phyloP scores from a whole-genome alignment of 2,329 filamentous ascomycete genomes.

The Aspergillus terreus region DNA sequence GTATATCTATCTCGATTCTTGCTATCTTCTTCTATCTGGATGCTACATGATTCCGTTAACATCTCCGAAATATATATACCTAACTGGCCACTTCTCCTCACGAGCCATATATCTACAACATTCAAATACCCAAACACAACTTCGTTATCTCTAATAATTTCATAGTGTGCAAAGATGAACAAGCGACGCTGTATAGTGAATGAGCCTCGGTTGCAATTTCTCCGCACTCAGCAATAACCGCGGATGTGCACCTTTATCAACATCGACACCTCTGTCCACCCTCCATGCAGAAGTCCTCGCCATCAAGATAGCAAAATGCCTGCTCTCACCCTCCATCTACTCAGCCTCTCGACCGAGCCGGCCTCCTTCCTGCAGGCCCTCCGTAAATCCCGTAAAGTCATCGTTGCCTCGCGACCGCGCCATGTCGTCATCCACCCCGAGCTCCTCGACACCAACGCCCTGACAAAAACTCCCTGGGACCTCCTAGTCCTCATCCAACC shows the following conservation, averaged over 20 bases:
- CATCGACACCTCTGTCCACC: neutral
- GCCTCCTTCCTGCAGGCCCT: constrained; percentile 25
- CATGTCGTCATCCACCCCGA: constrained; percentile 34
- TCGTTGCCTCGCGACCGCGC: constrained; percentile 35
- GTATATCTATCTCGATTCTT: too few species aligned
- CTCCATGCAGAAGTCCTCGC: too few species aligned
- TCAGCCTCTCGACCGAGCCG: constrained; percentile 23
- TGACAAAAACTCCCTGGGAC: constrained; percentile 32
- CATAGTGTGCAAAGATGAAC: too few species aligned
- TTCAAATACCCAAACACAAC: too few species aligned
- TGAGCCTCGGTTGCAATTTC: neutral
- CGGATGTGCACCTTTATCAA: neutral
- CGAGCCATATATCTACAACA: too few species aligned
- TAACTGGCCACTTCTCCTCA: too few species aligned
- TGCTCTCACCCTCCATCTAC: constrained; percentile 25
- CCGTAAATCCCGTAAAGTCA: constrained; percentile 21
- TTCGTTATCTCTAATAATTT: too few species aligned
- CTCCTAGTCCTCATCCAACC: constrained; percentile 31
- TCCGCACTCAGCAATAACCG: neutral
- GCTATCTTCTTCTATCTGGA: too few species aligned
- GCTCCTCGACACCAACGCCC: constrained; percentile 24
- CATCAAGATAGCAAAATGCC: neutral
- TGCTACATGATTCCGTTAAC: too few species aligned
- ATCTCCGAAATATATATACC: too few species aligned
- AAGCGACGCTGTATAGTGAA: too few species aligned